Conservation (phyloP, 148 eudicot species). For the Chenopodium quinoa region DNA sequence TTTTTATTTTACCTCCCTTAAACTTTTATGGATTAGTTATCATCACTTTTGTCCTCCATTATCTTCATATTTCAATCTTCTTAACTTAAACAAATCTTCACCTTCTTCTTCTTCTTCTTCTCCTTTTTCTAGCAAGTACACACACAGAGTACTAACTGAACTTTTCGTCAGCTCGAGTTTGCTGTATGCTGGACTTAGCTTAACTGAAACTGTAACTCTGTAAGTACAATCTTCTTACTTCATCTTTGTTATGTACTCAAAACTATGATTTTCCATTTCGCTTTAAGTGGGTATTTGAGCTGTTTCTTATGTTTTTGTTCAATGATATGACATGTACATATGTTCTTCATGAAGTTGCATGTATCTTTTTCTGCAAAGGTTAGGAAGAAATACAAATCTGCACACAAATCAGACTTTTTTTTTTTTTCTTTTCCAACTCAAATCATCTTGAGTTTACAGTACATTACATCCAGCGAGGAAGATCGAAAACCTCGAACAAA, state of each 20-base stretch:
- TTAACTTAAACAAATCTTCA: slow-evolving; percentile 31
- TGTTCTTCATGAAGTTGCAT: background rate
- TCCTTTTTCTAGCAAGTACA: slow-evolving; percentile 26
- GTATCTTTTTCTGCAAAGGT: background rate
- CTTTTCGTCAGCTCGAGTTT: slow-evolving; percentile 2
- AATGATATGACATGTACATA: too few species aligned
- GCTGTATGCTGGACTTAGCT: background rate
- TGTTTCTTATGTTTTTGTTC: too few species aligned
- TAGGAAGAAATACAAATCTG: slow-evolving; percentile 15
- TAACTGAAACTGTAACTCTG: slow-evolving; percentile 20
- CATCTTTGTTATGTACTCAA: background rate
- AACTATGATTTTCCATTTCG: background rate
- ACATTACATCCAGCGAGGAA: slow-evolving; percentile 39
- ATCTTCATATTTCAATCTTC: slow-evolving; percentile 25
- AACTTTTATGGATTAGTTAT: slow-evolving; percentile 35
- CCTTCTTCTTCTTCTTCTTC: slow-evolving; percentile 28
- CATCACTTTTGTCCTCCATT: slow-evolving; percentile 49
- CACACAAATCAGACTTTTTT: slow-evolving; percentile 39
- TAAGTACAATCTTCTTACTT: background rate
- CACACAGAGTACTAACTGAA: slow-evolving; percentile 3
- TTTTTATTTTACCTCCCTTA: slow-evolving; percentile 29
- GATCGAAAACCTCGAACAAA: slow-evolving; percentile 10
- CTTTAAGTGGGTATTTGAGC: too few species aligned
- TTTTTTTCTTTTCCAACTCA: slow-evolving; percentile 35
- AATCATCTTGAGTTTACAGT: slow-evolving; percentile 40